Evolutionary conservation across 2,329 filamentous ascomycete genomes (phyloP).

Genomic region (Immersiporthe knoxdaviesiana): DNA sequence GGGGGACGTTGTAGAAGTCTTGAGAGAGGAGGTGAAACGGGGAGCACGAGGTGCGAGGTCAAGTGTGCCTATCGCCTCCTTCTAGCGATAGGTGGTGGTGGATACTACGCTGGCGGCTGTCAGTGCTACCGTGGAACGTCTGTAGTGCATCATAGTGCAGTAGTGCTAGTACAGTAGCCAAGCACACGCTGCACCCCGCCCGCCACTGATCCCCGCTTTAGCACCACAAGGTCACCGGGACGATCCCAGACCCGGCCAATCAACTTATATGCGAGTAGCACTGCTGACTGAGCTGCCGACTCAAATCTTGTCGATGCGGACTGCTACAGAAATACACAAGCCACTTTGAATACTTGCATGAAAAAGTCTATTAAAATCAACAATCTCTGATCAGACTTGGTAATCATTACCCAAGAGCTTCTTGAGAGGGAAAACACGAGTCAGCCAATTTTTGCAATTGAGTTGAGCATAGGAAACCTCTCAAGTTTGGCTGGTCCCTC

Average conservation of each 20-base stretch:
- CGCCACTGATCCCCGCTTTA: neutral
- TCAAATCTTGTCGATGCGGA: too few relatives aligned
- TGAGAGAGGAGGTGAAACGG: neutral
- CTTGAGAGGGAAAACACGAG: too few relatives aligned
- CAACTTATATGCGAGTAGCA: conserved; percentile 2
- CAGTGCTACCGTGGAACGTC: neutral
- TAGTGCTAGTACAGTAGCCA: neutral
- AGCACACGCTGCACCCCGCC: neutral
- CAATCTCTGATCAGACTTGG: too few relatives aligned
- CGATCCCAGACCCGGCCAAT: neutral
- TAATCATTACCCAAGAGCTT: too few relatives aligned
- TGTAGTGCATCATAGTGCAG: conserved; percentile 3
- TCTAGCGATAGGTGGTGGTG: conserved; percentile 1
- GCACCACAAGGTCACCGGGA: neutral
- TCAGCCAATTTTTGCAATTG: too few relatives aligned
- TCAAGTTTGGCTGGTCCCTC: too few relatives aligned
- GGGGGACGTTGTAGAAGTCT: too few relatives aligned
- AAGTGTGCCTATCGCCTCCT: neutral
- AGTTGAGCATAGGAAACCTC: too few relatives aligned
- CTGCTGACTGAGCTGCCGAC: too few relatives aligned
- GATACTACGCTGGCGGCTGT: conserved; percentile 3
- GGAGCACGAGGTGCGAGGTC: neutral
- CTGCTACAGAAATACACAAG: too few relatives aligned
- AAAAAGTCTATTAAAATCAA: too few relatives aligned
- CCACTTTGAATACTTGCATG: too few relatives aligned